phyloP scores from a whole-genome alignment of 2,329 filamentous ascomycete genomes.

The Neopestalotiopsis sp. region DNA sequence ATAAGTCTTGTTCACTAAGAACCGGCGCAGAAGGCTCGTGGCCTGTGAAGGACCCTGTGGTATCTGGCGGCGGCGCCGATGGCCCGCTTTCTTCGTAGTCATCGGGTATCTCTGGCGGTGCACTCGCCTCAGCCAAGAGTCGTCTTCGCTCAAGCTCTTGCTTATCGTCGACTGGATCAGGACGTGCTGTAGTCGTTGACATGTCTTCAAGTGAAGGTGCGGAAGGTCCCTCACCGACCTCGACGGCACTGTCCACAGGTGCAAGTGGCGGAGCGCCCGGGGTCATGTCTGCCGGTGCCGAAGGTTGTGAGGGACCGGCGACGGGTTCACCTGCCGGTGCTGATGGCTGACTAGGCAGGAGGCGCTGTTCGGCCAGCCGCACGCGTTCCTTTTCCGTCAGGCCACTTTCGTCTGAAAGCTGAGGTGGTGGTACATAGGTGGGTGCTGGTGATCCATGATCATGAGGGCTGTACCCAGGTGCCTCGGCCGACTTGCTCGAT shows the following conservation, averaged over 20 bases:
- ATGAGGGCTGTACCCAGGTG: slow-evolving; percentile 38
- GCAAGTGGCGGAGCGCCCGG: neutral
- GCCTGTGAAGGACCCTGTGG: slow-evolving; percentile 27
- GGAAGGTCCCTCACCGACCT: slow-evolving; percentile 40
- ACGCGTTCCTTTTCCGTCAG: slow-evolving; percentile 84
- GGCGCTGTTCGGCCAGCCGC: slow-evolving; percentile 74
- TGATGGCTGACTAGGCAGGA: slow-evolving; percentile 82
- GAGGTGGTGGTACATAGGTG: slow-evolving; percentile 64
- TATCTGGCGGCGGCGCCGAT: slow-evolving; percentile 25
- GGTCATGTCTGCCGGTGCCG: slow-evolving; percentile 19
- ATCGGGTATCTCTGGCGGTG: slow-evolving; percentile 48
- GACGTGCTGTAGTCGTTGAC: slow-evolving; percentile 26
- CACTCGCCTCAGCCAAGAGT: slow-evolving; percentile 56
- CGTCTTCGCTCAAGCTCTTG: slow-evolving; percentile 67
- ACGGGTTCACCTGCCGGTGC: slow-evolving; percentile 34
- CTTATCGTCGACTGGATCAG: slow-evolving; percentile 67
- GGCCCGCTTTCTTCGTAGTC: slow-evolving; percentile 47
- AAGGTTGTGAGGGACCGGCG: slow-evolving; percentile 47
- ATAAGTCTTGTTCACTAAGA: slow-evolving; percentile 30
- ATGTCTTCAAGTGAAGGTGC: slow-evolving; percentile 54
- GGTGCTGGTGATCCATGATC: slow-evolving; percentile 43
- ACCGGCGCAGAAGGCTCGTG: slow-evolving; percentile 36
- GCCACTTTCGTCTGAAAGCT: slow-evolving; percentile 61
- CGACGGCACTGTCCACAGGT: neutral
- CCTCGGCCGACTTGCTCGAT: slow-evolving; percentile 33